Evolutionary conservation across 163 green algal species (phyloP), one percentile per base, ranked within the genome.

Genomic region (Scenedesmus sp.): DNA sequence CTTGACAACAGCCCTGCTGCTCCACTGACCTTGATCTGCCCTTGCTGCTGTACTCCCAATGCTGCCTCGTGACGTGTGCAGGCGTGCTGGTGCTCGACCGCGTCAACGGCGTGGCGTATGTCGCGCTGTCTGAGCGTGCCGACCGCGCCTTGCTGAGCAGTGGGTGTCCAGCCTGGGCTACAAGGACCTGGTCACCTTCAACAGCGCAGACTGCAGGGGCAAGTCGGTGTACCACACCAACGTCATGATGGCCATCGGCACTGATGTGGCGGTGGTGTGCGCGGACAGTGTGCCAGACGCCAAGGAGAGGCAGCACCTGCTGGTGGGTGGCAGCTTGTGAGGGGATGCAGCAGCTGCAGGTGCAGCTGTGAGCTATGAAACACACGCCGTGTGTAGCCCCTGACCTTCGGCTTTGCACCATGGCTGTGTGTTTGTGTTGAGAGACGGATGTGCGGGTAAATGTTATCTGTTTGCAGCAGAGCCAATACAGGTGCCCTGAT

Each of bases 161-260:
- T 98, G 97, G 97, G 95, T 93, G 46, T 79, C 95, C 15, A 30
- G 89, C 20, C 68, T 99, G 87, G 97, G 97, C 61, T 98, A 99
- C 94, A 94, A 95, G 46, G 90, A 98, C 40, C 89, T 97, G 20
- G 95, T 97, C n/a, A 93, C 92, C 13, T 98, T 98, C 93, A 93
- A 70, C 70, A 85, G 53, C 56, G 24, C 10, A 37, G 89, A 92
- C 70, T 1, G 53, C 26, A 72, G 68, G 12, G 96, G 96, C 87
- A 94, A 94, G 76, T 86, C 92, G 0, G 96, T 99, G 35, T 99
- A 99, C 93, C 98, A 99, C 97, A 99, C 98, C 51, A 99, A 99
- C 92, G 98, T 99, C 15, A 98, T 99, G 97, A 99, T 99, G 97
- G 96, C 96, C 24, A 93, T 99, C 12, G 98, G 98, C 91, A 98